Evolutionary conservation across 2,329 filamentous ascomycete species (phyloP).

Genomic region (Penicillium sp.): DNA sequence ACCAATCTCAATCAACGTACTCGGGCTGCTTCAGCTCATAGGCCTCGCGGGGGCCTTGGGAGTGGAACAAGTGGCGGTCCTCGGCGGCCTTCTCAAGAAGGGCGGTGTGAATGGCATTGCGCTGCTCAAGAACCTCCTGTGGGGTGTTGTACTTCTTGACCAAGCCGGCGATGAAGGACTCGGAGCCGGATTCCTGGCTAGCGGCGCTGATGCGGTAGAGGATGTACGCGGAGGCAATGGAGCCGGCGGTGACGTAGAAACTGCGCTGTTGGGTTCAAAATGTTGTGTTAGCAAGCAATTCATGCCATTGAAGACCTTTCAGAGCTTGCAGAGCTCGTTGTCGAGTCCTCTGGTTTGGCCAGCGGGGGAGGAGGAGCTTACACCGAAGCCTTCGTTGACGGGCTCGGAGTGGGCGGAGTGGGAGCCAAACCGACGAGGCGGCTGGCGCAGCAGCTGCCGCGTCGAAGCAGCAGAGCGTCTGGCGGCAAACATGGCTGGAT

Average conservation of each 20-base stretch:
- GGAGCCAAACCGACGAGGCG: constrained; percentile 53
- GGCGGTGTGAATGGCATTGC: constrained; percentile 66
- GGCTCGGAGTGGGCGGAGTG: constrained; percentile 50
- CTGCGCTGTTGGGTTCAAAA: constrained; percentile 47
- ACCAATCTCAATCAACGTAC: constrained; percentile 55
- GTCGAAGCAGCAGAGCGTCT: constrained; percentile 48
- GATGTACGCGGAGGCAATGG: constrained; percentile 49
- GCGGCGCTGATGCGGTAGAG: constrained; percentile 51
- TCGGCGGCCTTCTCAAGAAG: constrained; percentile 67
- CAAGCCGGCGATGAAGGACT: constrained; percentile 52
- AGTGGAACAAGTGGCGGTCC: constrained; percentile 66
- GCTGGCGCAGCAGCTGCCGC: constrained; percentile 49
- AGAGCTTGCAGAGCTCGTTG: constrained; percentile 15
- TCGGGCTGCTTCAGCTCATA: constrained; percentile 67
- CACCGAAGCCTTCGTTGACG: constrained; percentile 54
- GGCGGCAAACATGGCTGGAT: constrained; percentile 48
- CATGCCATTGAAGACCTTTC: constrained; percentile 17
- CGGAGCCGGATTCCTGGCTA: constrained; percentile 44
- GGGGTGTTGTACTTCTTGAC: constrained; percentile 63
- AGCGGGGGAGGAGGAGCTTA: constrained; percentile 42
- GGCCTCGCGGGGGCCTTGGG: constrained; percentile 47
- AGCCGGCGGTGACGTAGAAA: constrained; percentile 54
- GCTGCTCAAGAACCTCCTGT: constrained; percentile 59
- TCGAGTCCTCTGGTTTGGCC: constrained; percentile 17
- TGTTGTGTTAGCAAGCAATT: constrained; percentile 27